Conservation (phyloP, 148 eudicot species). For the Cornus controversa region DNA sequence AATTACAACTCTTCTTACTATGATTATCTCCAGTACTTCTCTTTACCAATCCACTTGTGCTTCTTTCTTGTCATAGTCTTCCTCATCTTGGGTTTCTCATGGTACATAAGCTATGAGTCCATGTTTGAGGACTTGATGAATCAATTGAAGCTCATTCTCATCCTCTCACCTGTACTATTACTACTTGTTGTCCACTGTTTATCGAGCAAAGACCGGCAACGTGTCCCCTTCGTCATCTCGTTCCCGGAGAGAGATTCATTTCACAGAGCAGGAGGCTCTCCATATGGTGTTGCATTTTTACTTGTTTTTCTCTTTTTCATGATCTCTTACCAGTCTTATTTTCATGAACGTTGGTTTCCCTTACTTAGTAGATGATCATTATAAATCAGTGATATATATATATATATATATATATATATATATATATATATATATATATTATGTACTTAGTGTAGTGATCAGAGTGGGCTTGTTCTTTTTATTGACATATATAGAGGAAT, state of each 20-base stretch:
- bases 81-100: conserved; percentile 46
- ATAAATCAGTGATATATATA: no score
- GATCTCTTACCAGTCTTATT: conserved; percentile 63
- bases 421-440: no score
- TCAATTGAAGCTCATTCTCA: conserved; percentile 48
- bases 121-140: conserved; percentile 43
- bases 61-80: conserved; percentile 44
- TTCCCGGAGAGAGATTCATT: conserved; percentile 55
- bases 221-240: conserved; percentile 30
- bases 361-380: conserved; percentile 30
- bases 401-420: no score
- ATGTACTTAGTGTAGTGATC: no score
- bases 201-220: conserved; percentile 35
- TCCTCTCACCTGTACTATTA: conserved; percentile 52
- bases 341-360: conserved; percentile 74
- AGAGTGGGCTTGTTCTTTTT: no score
- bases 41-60: conserved; percentile 56
- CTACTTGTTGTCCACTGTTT: conserved; percentile 59
- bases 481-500: no score
- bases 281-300: conserved; percentile 59
- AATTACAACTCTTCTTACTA: conserved; percentile 44
- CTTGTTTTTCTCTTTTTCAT: conserved; percentile 60
- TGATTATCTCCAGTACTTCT: conserved; percentile 36
- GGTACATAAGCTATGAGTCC: conserved; percentile 68
- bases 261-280: conserved; percentile 71